Conservation (phyloP, 176 grass and related monocot species). For the Chloris gayana region DNA sequence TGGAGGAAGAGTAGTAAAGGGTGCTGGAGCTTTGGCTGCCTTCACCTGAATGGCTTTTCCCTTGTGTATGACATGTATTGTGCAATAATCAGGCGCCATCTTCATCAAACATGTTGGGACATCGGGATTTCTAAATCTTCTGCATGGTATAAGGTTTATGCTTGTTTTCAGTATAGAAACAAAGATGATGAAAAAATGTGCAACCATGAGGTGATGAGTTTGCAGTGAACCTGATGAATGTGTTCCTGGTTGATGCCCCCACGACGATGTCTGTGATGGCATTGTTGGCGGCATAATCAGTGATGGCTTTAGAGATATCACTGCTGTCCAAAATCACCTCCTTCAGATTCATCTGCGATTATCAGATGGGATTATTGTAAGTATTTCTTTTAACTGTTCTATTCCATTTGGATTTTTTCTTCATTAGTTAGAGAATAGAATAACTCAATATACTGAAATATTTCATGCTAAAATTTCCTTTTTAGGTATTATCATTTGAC, state of each 20-base stretch:
- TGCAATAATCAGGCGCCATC: slow-evolving; percentile 77
- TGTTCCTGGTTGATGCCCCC: slow-evolving; percentile 64
- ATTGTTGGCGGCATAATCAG: slow-evolving; percentile 57
- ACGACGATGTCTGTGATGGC: slow-evolving; percentile 64
- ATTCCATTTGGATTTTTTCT: slow-evolving; percentile 6
- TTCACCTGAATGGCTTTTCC: slow-evolving; percentile 69
- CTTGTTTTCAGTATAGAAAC: slow-evolving; percentile 41
- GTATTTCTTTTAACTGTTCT: slow-evolving; percentile 1
- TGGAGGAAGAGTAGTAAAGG: slow-evolving; percentile 53
- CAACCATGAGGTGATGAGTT: slow-evolving; percentile 25
- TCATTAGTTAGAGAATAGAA: slow-evolving; percentile 6
- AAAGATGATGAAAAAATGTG: slow-evolving; percentile 31
- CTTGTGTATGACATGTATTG: slow-evolving; percentile 88
- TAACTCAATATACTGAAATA: neutral
- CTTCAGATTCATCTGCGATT: slow-evolving; percentile 77
- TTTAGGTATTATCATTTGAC: slow-evolving; percentile 30
- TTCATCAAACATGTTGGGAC: slow-evolving; percentile 84
- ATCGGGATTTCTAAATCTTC: slow-evolving; percentile 84
- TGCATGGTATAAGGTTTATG: slow-evolving; percentile 45
- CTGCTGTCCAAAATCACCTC: slow-evolving; percentile 74
- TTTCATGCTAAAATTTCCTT: neutral
- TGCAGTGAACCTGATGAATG: slow-evolving; percentile 61
- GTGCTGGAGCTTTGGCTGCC: slow-evolving; percentile 58
- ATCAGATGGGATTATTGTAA: slow-evolving; percentile 15
- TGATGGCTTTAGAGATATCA: slow-evolving; percentile 75